Conservation (phyloP, 441 rosid genomes). For the Omphalea diandra region DNA sequence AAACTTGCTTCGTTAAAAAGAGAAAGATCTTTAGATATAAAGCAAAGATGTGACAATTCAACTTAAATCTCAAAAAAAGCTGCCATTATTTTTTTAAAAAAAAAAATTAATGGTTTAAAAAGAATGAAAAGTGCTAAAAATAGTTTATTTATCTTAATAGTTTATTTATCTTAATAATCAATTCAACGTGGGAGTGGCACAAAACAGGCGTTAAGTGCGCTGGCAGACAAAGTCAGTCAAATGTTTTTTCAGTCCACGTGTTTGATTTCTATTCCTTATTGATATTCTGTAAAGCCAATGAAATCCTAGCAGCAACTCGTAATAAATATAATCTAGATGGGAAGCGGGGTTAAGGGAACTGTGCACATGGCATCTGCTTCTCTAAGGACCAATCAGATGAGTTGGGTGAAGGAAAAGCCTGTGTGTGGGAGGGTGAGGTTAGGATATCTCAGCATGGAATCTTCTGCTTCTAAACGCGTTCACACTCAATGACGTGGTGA, state of each 20-base stretch:
- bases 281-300: not conserved
- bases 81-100: too few relatives aligned
- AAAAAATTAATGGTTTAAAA: too few relatives aligned
- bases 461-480: conserved; percentile 32
- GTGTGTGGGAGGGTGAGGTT: not conserved
- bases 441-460: conserved; percentile 27
- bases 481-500: conserved; percentile 26
- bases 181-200: not conserved
- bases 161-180: not conserved
- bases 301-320: too few relatives aligned
- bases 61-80: too few relatives aligned
- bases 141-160: too few relatives aligned
- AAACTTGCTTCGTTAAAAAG: too few relatives aligned
- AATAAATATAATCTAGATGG: not conserved
- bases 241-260: not conserved
- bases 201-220: conserved; percentile 10
- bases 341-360: not conserved
- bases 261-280: not conserved
- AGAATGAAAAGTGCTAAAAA: too few relatives aligned
- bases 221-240: not conserved
- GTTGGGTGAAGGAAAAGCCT: not conserved
- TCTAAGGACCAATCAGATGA: conserved; percentile 8
- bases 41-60: too few relatives aligned
- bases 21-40: too few relatives aligned
- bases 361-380: not conserved